These are phyloP conservation scores for Debaryomyces hansenii DNA, from an alignment of 805 yeast genomes.

Conservation along the genomic window DNA sequence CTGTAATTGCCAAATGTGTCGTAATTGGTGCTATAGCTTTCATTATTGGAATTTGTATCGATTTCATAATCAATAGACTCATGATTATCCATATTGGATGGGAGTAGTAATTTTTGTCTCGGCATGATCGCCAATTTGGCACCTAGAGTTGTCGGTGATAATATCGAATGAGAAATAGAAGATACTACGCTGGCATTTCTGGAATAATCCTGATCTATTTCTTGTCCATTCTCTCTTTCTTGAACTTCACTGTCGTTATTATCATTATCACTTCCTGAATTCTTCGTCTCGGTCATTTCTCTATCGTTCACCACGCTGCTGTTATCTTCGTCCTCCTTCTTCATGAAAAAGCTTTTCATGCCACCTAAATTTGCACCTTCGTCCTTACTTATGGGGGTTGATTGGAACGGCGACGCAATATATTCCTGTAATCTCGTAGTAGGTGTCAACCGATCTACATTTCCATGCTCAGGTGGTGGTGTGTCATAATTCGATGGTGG, in stretches of 20 bases:
- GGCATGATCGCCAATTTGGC: constrained; percentile 37
- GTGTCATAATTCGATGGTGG: constrained; percentile 3
- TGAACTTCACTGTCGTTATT: constrained; percentile 4
- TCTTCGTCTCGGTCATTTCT: not conserved
- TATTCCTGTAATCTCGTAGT: constrained; percentile 1
- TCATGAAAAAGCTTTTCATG: not conserved
- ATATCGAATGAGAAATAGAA: constrained; percentile 10
- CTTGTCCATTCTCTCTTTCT: constrained; percentile 3
- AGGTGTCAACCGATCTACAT: constrained; percentile 1
- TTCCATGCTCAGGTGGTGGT: constrained; percentile 1
- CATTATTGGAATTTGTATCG: constrained; percentile 17
- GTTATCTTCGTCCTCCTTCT: not conserved
- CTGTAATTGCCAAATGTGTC: constrained; percentile 1
- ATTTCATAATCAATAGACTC: constrained; percentile 25
- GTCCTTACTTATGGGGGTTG: constrained; percentile 5
- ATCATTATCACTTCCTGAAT: constrained; percentile 6
- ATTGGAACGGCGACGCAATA: constrained; percentile 5
- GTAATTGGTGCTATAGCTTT: constrained; percentile 2
- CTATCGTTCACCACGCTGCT: constrained; percentile 1
- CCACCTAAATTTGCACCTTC: not conserved
- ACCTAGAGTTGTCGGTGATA: constrained; percentile 43
- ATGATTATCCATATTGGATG: constrained; percentile 15
- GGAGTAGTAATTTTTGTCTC: constrained; percentile 27
- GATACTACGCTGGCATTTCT: constrained; percentile 15
- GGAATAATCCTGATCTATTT: constrained; percentile 2